phyloP scores from a whole-genome alignment of 2,329 filamentous ascomycete genomes.

The Monascus ruber region DNA sequence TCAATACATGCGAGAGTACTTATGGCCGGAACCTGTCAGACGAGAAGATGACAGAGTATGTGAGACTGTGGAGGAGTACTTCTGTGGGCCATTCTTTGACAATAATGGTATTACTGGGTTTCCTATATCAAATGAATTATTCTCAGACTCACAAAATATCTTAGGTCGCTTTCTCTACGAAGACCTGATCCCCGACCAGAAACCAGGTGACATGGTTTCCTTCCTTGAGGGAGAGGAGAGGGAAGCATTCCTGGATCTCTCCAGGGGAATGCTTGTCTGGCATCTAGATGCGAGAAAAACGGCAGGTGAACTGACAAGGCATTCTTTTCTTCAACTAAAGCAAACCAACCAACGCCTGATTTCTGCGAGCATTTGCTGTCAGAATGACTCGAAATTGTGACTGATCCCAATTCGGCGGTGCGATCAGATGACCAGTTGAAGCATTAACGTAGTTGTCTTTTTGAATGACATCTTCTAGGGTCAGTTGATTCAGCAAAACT shows the following conservation, averaged over 20 bases:
- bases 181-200: conserved; percentile 21
- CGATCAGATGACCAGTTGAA: conserved; percentile 6
- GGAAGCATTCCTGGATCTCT: conserved; percentile 20
- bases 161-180: conserved; percentile 22
- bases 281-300: conserved; percentile 15
- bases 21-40: conserved; percentile 18
- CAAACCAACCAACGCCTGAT: conserved; percentile 11
- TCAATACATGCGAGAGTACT: conserved; percentile 17
- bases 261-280: conserved; percentile 21
- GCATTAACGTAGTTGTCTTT: conserved; percentile 7
- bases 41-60: conserved; percentile 19
- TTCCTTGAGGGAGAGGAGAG: conserved; percentile 19
- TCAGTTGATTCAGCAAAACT: no score
- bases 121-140: conserved; percentile 6
- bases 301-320: conserved; percentile 16
- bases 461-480: conserved; percentile 1
- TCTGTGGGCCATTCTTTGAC: conserved; percentile 27
- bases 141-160: conserved; percentile 12
- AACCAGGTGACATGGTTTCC: conserved; percentile 15
- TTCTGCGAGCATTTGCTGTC: conserved; percentile 9
- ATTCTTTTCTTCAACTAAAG: conserved; percentile 21
- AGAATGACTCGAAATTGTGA: conserved; percentile 4
- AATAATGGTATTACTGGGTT: conserved; percentile 13
- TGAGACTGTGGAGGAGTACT: conserved; percentile 23
- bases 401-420: conserved; percentile 5